Percentiles rank a stretch among this genome's conserved stretches.
phyloP scores from a whole-genome alignment of 2,329 filamentous ascomycete genomes.

The Diaporthe destruens region DNA sequence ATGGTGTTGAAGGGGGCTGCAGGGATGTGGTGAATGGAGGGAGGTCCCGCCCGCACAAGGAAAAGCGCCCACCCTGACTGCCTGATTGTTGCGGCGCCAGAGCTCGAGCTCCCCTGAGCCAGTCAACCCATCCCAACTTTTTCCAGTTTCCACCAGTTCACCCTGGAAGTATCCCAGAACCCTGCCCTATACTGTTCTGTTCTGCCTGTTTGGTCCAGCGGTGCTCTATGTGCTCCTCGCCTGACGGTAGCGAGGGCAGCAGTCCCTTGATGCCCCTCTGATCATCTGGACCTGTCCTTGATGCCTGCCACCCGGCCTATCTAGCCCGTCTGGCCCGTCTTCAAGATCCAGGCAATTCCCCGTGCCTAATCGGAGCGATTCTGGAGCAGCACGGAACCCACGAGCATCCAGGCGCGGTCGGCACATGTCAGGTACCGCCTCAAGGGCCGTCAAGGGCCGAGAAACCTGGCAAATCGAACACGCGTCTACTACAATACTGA shows the following conservation, averaged over 20 bases:
- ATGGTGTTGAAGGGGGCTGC: conserved; percentile 29
- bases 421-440: conserved; percentile 6
- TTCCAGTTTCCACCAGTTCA: conserved; percentile 25
- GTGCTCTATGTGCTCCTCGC: not conserved
- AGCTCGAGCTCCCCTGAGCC: conserved; percentile 30
- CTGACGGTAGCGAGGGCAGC: conserved; percentile 19
- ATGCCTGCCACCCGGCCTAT: not conserved
- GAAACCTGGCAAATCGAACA: not conserved
- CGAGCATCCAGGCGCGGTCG: conserved; percentile 19
- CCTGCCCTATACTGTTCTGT: conserved; percentile 22
- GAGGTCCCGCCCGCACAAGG: not conserved
- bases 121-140: conserved; percentile 32
- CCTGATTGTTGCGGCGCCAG: conserved; percentile 33
- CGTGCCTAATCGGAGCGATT: conserved; percentile 18
- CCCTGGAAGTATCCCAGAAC: conserved; percentile 22
- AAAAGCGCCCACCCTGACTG: conserved; percentile 28
- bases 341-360: conserved; percentile 19
- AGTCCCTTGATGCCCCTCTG: not conserved
- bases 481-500: too few species aligned
- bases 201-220: conserved; percentile 16
- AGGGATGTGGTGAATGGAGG: conserved; percentile 23
- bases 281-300: conserved; percentile 20
- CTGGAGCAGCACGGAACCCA: conserved; percentile 23
- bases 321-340: conserved; percentile 7
- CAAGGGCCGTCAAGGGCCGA: not conserved